These are phyloP conservation scores for Parachaetomium inaequale DNA, from an alignment of 495 filamentous ascomycete genomes.

Conservation along the genomic window DNA sequence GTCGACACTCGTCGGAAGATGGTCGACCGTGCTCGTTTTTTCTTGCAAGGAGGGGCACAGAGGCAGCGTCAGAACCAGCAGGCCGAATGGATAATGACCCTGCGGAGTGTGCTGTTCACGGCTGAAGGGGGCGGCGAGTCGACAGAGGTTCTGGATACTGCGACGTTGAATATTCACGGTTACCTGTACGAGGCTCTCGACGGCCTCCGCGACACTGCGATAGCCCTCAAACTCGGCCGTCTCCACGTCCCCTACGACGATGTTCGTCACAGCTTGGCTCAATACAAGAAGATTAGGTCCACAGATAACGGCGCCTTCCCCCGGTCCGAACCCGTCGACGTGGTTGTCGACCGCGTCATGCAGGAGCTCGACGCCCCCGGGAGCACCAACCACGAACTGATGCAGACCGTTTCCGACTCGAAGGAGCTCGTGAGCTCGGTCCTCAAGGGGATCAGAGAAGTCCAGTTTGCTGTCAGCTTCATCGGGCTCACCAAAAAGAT, in stretches of 20 bases:
- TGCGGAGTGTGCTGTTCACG: conserved; percentile 82
- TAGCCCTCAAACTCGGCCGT: conserved; percentile 85
- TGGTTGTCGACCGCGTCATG: conserved; percentile 69
- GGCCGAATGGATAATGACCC: conserved; percentile 88
- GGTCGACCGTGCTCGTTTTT: conserved; percentile 85
- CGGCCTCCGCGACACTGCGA: conserved; percentile 82
- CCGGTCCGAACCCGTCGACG: conserved; percentile 46
- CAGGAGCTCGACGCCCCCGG: conserved; percentile 74
- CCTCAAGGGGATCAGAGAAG: conserved; percentile 87
- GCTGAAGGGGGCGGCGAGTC: conserved; percentile 80
- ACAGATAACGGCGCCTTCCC: conserved; percentile 24
- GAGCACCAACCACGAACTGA: conserved; percentile 67
- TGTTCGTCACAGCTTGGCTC: conserved; percentile 57
- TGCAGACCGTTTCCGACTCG: conserved; percentile 85
- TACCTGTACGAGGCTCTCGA: conserved; percentile 84
- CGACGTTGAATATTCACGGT: conserved; percentile 85
- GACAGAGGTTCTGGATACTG: conserved; percentile 84
- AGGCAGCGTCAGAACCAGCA: conserved; percentile 69
- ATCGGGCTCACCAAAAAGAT: conserved; percentile 80
- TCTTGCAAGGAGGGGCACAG: conserved; percentile 70
- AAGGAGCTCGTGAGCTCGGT: conserved; percentile 90
- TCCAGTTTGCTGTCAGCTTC: conserved; percentile 93
- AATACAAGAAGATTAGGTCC: conserved; percentile 40
- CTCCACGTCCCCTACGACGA: conserved; percentile 91
- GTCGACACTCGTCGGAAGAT: conserved; percentile 90